A percentile compares a stretch with the other conserved stretches of the same genome.
Evolutionary conservation across 208 protist species (phyloP).

Genomic region (Acanthamoeba healyi): DNA sequence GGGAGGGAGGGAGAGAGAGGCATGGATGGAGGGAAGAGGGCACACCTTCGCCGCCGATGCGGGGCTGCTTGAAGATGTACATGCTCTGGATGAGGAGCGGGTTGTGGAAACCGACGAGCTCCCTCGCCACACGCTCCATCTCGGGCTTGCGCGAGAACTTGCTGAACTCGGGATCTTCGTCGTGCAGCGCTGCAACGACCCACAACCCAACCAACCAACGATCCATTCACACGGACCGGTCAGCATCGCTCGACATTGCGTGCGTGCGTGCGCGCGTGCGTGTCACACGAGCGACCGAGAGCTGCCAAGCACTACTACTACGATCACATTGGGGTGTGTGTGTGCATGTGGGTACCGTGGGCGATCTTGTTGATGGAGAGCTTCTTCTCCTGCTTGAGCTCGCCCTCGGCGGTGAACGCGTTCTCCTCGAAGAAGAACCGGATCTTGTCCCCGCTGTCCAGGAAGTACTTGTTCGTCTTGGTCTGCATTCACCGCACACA

Average conservation of each 20-base stretch:
- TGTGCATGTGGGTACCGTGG: slow-evolving; percentile 79
- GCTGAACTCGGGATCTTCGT: slow-evolving; percentile 82
- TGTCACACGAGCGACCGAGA: too few species aligned
- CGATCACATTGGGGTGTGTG: not conserved
- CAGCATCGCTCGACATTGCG: too few species aligned
- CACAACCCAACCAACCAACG: too few species aligned
- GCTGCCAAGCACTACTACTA: not conserved
- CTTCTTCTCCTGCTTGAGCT: slow-evolving; percentile 81
- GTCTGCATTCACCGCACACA: slow-evolving; percentile 40
- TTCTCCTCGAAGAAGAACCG: slow-evolving; percentile 89
- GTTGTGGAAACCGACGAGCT: slow-evolving; percentile 81
- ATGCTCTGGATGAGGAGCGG: slow-evolving; percentile 89
- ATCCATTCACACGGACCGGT: too few species aligned
- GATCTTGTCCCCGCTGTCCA: slow-evolving; percentile 87
- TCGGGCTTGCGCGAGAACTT: slow-evolving; percentile 76
- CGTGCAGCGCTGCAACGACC: slow-evolving; percentile 82
- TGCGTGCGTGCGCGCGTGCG: not conserved
- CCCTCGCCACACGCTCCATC: slow-evolving; percentile 57
- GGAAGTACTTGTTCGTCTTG: slow-evolving; percentile 86
- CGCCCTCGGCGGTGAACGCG: slow-evolving; percentile 78
- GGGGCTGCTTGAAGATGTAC: slow-evolving; percentile 92
- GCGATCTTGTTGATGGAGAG: slow-evolving; percentile 88
- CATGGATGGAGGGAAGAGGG: not conserved
- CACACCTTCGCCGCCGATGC: slow-evolving; percentile 75
- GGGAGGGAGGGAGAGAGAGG: not conserved